Conservation (phyloP, 352 stramenopile species). For the Phytopythium litorale region DNA sequence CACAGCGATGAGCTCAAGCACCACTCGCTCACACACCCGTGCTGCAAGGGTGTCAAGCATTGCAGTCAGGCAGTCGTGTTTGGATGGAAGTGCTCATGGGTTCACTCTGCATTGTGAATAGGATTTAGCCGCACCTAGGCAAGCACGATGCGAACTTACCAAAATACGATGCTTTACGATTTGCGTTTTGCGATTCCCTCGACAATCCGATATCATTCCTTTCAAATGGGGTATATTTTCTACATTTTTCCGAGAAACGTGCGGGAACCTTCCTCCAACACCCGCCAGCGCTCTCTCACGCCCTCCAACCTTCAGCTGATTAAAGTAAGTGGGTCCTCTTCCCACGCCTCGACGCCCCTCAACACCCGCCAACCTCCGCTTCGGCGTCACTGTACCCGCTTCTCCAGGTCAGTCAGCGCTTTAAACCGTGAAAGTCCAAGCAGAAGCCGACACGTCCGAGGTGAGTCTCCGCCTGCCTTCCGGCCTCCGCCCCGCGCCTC, state of each 20-base stretch:
- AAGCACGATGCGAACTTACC: neutral
- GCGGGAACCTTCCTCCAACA: neutral
- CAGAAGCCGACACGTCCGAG: neutral
- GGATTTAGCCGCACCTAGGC: neutral
- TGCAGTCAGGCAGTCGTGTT: neutral
- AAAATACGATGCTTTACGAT: too few species aligned
- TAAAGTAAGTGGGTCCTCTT: neutral
- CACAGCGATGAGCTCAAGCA: too few species aligned
- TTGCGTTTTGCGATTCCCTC: too few species aligned
- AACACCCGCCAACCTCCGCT: neutral
- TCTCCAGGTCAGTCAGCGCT: neutral
- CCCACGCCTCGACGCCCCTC: neutral
- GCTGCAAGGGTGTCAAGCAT: too few species aligned
- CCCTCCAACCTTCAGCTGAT: neutral
- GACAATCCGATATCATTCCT: neutral
- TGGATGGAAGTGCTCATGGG: neutral
- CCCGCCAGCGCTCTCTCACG: neutral
- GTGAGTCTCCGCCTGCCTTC: neutral
- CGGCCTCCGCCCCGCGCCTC: neutral
- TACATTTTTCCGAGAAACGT: neutral
- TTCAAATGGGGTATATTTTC: neutral
- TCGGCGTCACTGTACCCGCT: neutral
- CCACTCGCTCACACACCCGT: too few species aligned
- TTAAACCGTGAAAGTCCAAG: neutral
- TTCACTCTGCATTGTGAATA: too few species aligned